phyloP scores from a whole-genome alignment of 2,329 filamentous ascomycete genomes.

The Clonostachys byssicola region DNA sequence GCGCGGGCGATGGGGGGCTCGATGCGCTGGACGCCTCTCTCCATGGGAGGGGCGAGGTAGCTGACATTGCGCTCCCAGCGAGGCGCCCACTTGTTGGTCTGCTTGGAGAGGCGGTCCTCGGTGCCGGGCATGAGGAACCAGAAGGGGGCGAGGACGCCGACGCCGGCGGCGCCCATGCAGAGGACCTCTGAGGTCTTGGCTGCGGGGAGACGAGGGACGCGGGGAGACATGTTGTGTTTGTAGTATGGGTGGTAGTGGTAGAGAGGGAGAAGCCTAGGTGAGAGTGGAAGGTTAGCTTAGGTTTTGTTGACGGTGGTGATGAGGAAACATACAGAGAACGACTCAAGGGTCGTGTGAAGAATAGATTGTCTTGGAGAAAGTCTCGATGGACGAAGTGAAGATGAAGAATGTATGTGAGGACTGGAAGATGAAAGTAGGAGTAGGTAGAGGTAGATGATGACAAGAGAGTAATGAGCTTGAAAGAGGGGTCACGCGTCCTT shows the following conservation, averaged over 20 bases:
- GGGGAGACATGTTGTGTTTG: conserved; percentile 35
- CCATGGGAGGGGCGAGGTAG: conserved; percentile 43
- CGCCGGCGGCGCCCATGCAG: conserved; percentile 48
- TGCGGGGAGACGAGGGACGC: conserved; percentile 41
- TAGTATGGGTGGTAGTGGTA: not conserved
- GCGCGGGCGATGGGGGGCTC: conserved; percentile 40
- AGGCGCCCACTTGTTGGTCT: conserved; percentile 55
- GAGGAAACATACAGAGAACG: not conserved
- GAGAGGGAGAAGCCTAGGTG: not conserved
- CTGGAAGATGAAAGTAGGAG: too few species aligned
- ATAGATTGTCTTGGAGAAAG: not conserved
- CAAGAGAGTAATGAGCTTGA: too few species aligned
- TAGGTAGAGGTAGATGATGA: too few species aligned
- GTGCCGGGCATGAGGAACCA: conserved; percentile 54
- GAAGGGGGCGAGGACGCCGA: conserved; percentile 49
- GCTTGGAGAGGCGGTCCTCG: conserved; percentile 46
- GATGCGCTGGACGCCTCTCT: conserved; percentile 41
- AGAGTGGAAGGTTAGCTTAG: not conserved
- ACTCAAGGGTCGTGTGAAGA: not conserved
- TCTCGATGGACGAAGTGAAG: too few species aligned
- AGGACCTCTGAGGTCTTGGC: conserved; percentile 43
- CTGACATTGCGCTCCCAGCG: conserved; percentile 56
- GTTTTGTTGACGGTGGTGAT: not conserved
- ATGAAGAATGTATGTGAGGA: too few species aligned
- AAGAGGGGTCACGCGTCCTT: too few species aligned